Conservation (phyloP, 2,329 filamentous ascomycete species). For the Aspergillus costaricaensis region DNA sequence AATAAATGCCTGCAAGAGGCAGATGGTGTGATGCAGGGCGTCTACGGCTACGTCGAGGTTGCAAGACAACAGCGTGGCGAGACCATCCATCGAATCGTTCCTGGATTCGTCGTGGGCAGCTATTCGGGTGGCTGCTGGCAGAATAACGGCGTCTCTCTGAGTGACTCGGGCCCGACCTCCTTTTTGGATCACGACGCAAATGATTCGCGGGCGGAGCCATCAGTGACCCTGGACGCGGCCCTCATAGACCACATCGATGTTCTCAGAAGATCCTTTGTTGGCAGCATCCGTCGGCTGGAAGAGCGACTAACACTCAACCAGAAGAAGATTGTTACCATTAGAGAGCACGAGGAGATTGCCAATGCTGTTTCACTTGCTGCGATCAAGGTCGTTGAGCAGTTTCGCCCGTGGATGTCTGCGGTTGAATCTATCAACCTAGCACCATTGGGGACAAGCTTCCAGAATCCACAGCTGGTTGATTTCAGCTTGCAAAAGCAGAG, state of each 20-base stretch:
- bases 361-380: slow-evolving; percentile 80
- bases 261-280: slow-evolving; percentile 79
- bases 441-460: slow-evolving; percentile 72
- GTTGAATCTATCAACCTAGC: slow-evolving; percentile 91
- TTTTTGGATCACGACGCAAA: slow-evolving; percentile 86
- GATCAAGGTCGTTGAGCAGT: slow-evolving; percentile 79
- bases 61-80: slow-evolving; percentile 91
- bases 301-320: slow-evolving; percentile 76
- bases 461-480: slow-evolving; percentile 82
- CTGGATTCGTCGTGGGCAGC: slow-evolving; percentile 89
- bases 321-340: slow-evolving; percentile 79
- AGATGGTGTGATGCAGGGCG: slow-evolving; percentile 90
- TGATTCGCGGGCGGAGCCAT: slow-evolving; percentile 71
- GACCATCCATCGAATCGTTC: slow-evolving; percentile 87
- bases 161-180: slow-evolving; percentile 65
- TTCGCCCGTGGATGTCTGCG: slow-evolving; percentile 84
- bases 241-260: slow-evolving; percentile 84
- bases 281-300: slow-evolving; percentile 82
- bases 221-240: slow-evolving; percentile 70
- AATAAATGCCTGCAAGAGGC: slow-evolving; percentile 96
- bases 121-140: slow-evolving; percentile 84
- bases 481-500: slow-evolving; percentile 91
- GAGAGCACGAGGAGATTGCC: slow-evolving; percentile 75
- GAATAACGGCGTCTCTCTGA: slow-evolving; percentile 62
- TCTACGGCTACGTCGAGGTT: slow-evolving; percentile 95